Conservation (phyloP, 805 yeast genomes). For the Saturnispora sekii region DNA sequence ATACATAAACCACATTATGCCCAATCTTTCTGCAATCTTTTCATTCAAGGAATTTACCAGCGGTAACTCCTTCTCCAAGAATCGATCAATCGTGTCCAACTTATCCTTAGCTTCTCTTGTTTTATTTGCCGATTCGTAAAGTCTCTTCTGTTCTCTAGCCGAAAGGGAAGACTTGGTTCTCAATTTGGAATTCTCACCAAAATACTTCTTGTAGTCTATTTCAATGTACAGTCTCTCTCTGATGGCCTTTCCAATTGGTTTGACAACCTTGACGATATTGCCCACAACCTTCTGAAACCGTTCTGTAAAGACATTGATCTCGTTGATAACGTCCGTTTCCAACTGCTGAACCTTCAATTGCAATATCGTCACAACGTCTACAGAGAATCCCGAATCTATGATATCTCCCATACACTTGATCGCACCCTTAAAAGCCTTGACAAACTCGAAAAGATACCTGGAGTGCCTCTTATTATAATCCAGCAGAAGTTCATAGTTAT, state of each 20-base stretch:
- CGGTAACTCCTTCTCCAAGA: slow-evolving; percentile 40
- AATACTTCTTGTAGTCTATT: slow-evolving; percentile 17
- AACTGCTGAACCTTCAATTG: background rate
- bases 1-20: slow-evolving; percentile 15
- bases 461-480: slow-evolving; percentile 13
- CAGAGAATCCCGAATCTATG: background rate
- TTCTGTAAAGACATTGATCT: background rate
- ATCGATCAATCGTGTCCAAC: slow-evolving; percentile 30
- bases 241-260: slow-evolving; percentile 18
- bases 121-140: slow-evolving; percentile 25
- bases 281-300: background rate
- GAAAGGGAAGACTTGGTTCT: slow-evolving; percentile 18
- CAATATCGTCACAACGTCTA: background rate
- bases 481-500: slow-evolving; percentile 11
- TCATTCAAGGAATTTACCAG: slow-evolving; percentile 28
- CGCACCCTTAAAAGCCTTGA: slow-evolving; percentile 1
- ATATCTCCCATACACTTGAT: background rate
- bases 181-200: slow-evolving; percentile 14
- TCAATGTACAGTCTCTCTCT: slow-evolving; percentile 19
- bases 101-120: slow-evolving; percentile 25
- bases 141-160: slow-evolving; percentile 30
- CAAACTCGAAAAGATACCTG: background rate
- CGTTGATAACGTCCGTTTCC: background rate
- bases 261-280: slow-evolving; percentile 8
- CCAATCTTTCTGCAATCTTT: slow-evolving; percentile 26